phyloP scores from a whole-genome alignment of 257 asterid species.

The Nicotiana tomentosiformis region DNA sequence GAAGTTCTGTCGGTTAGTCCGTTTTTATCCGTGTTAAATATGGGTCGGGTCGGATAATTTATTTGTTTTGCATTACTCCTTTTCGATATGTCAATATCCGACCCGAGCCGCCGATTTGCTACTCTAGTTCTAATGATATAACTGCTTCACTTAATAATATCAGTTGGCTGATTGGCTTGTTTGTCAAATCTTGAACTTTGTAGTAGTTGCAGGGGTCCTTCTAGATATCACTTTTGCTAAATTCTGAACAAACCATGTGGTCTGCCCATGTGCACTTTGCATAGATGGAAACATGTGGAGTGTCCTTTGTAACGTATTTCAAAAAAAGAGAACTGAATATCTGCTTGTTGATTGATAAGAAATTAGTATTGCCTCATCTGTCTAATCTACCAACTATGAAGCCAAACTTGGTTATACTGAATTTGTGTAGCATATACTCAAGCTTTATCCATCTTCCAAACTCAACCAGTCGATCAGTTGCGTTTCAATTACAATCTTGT shows the following conservation, averaged over 20 bases:
- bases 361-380: background rate
- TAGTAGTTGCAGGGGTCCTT: background rate
- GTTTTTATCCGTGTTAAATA: too few species aligned
- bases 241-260: background rate
- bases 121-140: too few species aligned
- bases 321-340: background rate
- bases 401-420: background rate
- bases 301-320: background rate
- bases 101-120: too few species aligned
- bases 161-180: background rate
- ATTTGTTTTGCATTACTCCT: too few species aligned
- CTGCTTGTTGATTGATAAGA: background rate
- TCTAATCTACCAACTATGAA: background rate
- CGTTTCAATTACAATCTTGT: too few species aligned
- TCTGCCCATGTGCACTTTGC: too few species aligned
- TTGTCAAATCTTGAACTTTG: background rate
- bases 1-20: too few species aligned
- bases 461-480: too few species aligned
- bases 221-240: background rate
- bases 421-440: background rate
- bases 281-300: background rate
- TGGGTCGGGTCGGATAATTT: too few species aligned
- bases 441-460: too few species aligned
- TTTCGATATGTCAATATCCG: too few species aligned
- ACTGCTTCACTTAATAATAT: background rate